phyloP scores from a whole-genome alignment of 1,139 yeast genomes.

The Saccharomycopsis phalli region DNA sequence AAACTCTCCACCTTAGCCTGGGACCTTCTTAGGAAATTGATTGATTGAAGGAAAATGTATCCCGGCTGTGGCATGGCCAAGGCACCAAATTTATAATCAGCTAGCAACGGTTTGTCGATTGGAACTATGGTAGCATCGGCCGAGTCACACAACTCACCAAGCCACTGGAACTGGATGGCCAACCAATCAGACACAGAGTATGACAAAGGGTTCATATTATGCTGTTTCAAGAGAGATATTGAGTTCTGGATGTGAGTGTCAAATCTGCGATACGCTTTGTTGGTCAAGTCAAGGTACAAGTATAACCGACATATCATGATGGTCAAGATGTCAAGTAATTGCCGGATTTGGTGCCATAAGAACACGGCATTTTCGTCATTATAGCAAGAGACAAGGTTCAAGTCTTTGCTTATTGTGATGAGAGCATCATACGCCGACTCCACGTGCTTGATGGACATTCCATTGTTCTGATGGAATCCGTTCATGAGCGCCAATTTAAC shows the following conservation, averaged over 20 bases:
- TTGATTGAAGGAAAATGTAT: slow-evolving; percentile 35
- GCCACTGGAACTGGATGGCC: slow-evolving; percentile 39
- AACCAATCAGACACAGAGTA: slow-evolving; percentile 34
- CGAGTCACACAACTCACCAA: slow-evolving; percentile 44
- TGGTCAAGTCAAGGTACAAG: slow-evolving; percentile 51
- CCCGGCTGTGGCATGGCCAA: slow-evolving; percentile 40
- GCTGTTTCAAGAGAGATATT: slow-evolving; percentile 26
- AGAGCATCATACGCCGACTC: slow-evolving; percentile 42
- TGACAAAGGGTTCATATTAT: slow-evolving; percentile 24
- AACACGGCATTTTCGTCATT: slow-evolving; percentile 9
- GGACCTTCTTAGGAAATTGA: slow-evolving; percentile 25
- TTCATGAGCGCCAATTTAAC: slow-evolving; percentile 40
- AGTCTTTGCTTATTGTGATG: slow-evolving; percentile 30
- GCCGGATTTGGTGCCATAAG: slow-evolving; percentile 37
- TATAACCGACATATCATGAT: slow-evolving; percentile 56
- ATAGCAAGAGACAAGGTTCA: slow-evolving; percentile 20
- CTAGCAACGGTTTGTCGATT: slow-evolving; percentile 28
- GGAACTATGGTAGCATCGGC: slow-evolving; percentile 30
- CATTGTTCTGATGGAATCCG: slow-evolving; percentile 39
- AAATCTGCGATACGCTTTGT: slow-evolving; percentile 55
- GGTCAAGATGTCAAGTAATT: slow-evolving; percentile 49
- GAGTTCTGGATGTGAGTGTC: slow-evolving; percentile 49
- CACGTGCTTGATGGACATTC: slow-evolving; percentile 37
- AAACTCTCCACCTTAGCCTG: not conserved
- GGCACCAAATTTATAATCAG: slow-evolving; percentile 25